Percentiles rank a stretch among this genome's conserved stretches.
Conservation (phyloP, 2,329 filamentous ascomycete genomes). For the Aureobasidium lini region DNA sequence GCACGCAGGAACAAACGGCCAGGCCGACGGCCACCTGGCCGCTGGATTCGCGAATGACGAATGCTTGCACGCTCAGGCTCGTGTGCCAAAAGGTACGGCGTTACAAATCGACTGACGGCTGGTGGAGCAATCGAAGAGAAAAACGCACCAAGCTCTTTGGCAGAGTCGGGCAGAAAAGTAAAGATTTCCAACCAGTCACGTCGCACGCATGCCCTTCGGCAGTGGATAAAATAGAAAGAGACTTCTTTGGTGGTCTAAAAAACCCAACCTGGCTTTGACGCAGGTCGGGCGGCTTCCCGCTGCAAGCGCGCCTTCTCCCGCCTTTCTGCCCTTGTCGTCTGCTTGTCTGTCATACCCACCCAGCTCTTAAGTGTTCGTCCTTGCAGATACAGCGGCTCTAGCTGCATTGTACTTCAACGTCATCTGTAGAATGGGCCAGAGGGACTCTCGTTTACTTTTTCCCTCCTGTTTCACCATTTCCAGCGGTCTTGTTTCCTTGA, state of each 20-base stretch:
- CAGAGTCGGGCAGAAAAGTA: background rate
- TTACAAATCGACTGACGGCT: constrained; percentile 2
- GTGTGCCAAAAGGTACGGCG: constrained; percentile 3
- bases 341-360: constrained; percentile 1
- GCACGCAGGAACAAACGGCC: constrained; percentile 1
- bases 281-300: background rate
- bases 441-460: background rate
- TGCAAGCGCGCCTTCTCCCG: constrained; percentile 12
- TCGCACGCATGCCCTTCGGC: constrained; percentile 8
- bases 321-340: constrained; percentile 11
- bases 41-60: background rate
- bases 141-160: background rate
- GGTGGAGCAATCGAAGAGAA: background rate
- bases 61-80: background rate
- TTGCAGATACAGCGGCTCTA: constrained; percentile 12
- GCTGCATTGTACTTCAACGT: constrained; percentile 3
- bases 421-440: background rate
- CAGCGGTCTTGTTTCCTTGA: background rate
- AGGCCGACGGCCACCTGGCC: background rate
- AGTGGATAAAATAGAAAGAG: background rate
- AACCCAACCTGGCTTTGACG: constrained; percentile 3
- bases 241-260: background rate
- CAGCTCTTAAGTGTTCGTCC: constrained; percentile 6
- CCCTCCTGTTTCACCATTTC: background rate
- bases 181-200: constrained; percentile 10